phyloP scores from a whole-genome alignment of 495 filamentous ascomycete species.

The Aspergillus avenaceus region DNA sequence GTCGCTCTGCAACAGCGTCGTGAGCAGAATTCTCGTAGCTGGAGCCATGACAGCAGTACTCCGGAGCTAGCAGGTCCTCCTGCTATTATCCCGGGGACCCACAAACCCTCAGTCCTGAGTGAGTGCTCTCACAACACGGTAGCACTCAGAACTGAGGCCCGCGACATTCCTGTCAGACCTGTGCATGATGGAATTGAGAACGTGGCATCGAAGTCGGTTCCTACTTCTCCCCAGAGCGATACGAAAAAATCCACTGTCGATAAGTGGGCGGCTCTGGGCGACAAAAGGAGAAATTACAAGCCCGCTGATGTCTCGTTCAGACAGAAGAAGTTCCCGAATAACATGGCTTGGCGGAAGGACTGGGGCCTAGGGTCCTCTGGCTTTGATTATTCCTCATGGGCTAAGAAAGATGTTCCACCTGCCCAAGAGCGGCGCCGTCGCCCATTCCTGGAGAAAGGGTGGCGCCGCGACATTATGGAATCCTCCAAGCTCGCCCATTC shows the following conservation, averaged over 20 bases:
- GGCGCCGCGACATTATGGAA: slow-evolving; percentile 55
- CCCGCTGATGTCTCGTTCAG: slow-evolving; percentile 38
- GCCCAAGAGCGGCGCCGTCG: slow-evolving; percentile 35
- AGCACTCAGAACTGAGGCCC: slow-evolving; percentile 16
- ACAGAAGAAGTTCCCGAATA: slow-evolving; percentile 35
- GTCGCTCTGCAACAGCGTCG: slow-evolving; percentile 55
- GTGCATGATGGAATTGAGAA: slow-evolving; percentile 53
- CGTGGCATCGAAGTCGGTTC: slow-evolving; percentile 64
- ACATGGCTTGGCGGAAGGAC: slow-evolving; percentile 44
- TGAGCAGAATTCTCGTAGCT: slow-evolving; percentile 74
- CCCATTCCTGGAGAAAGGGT: slow-evolving; percentile 51
- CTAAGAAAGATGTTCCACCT: slow-evolving; percentile 44
- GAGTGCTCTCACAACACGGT: slow-evolving; percentile 21
- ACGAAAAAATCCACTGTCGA: slow-evolving; percentile 58
- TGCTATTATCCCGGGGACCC: slow-evolving; percentile 37
- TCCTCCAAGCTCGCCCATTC: slow-evolving; percentile 25
- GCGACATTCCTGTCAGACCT: slow-evolving; percentile 35
- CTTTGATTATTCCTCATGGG: slow-evolving; percentile 44
- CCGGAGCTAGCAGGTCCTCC: slow-evolving; percentile 23
- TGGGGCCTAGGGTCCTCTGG: slow-evolving; percentile 53
- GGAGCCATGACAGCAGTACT: slow-evolving; percentile 69
- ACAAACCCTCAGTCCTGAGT: slow-evolving; percentile 49
- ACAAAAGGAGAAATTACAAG: slow-evolving; percentile 67
- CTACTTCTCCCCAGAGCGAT: slow-evolving; percentile 48
- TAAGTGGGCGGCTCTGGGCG: slow-evolving; percentile 84